phyloP scores from a whole-genome alignment of 371 early-diverging fungal species.

The Mucor irregularis region DNA sequence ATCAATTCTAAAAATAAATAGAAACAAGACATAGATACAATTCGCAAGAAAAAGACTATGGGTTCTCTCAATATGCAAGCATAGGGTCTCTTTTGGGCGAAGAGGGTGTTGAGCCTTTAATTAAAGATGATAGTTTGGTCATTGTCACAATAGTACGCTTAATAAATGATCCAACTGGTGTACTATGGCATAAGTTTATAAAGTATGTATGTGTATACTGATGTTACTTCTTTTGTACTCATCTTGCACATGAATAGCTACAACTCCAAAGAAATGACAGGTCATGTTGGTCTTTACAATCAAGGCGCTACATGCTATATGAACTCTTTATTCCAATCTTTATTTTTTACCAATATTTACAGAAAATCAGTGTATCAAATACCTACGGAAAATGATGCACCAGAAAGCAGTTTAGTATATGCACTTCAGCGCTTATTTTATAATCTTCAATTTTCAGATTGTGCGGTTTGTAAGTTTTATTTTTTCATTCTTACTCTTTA shows the following conservation, averaged over 20 bases:
- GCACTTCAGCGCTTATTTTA: conserved; percentile 96
- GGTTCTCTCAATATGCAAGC: conserved; percentile 16
- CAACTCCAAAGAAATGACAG: conserved; percentile 88
- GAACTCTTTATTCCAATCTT: conserved; percentile 97
- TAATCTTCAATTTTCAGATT: conserved; percentile 71
- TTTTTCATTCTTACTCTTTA: conserved; percentile 86
- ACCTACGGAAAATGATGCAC: conserved; percentile 87
- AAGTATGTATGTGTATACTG: conserved; percentile 53
- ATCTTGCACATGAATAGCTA: conserved; percentile 45
- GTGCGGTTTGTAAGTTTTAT: conserved; percentile 71
- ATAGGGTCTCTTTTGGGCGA: conserved; percentile 30
- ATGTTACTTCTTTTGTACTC: background rate
- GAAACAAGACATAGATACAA: conserved; percentile 78
- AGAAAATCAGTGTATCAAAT: conserved; percentile 88
- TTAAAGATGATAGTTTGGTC: conserved; percentile 62
- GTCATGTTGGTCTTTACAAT: conserved; percentile 93
- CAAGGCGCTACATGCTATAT: conserved; percentile 99
- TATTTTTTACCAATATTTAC: conserved; percentile 95
- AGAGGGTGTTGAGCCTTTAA: conserved; percentile 40
- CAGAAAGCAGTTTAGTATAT: conserved; percentile 76
- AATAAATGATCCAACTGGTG: conserved; percentile 85
- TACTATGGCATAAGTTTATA: conserved; percentile 91
- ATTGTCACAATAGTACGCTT: conserved; percentile 76
- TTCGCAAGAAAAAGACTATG: conserved; percentile 57
- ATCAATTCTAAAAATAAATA: background rate